Evolutionary conservation across 2,329 filamentous ascomycete genomes (phyloP), one percentile per base, ranked within the genome.

Genomic region (Clarireedia paspali): DNA sequence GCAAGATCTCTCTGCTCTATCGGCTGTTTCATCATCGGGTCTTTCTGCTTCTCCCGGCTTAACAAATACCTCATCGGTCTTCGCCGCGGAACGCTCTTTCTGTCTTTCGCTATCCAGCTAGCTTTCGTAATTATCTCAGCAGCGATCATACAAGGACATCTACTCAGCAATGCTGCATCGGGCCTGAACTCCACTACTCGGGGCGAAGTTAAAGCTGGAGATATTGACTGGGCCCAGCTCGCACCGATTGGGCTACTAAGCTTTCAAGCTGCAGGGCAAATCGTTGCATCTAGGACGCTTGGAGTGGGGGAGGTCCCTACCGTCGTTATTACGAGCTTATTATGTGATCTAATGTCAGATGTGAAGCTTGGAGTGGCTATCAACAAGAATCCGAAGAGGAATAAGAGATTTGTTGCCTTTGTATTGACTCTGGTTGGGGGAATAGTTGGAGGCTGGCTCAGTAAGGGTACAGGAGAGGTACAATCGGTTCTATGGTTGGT

Each of bases 261-360:
- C 3, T 88, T 91, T 44, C 52, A 91, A 72, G 83, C 82, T 62
- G 84, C 84, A 56, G 88, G 87, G 0, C 88, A 91, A 68, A 86
- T 87, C 0, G 83, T 90, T n/a, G 79, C 80, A 0, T 88, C 84
- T 64, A 74, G 87, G 2, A 84, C 84, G 0, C 71, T 91, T 58
- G 78, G 83, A 66, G 85, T 83, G 66, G 82, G 81, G 55, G 80
- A 81, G 1, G 71, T 91, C 27, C 90, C 87, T 0, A 89, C 84
- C 60, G 86, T 91, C 14, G 88, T 91, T 3, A 70, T 91, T 52
- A 91, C 88, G 1, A 89, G 85, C 66, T 83, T 88, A 59, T 91
- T 91, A 73, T 89, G 86, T 66, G 88, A 91, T 66, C 66, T 91
- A 10, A 89, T 89, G 64, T 86, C 84, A 1, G 85, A 89, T 61